These are phyloP conservation scores for Tetrapyrgos nigripes DNA, from an alignment of 1,284 basidiomycete genomes.

Conservation along the genomic window DNA sequence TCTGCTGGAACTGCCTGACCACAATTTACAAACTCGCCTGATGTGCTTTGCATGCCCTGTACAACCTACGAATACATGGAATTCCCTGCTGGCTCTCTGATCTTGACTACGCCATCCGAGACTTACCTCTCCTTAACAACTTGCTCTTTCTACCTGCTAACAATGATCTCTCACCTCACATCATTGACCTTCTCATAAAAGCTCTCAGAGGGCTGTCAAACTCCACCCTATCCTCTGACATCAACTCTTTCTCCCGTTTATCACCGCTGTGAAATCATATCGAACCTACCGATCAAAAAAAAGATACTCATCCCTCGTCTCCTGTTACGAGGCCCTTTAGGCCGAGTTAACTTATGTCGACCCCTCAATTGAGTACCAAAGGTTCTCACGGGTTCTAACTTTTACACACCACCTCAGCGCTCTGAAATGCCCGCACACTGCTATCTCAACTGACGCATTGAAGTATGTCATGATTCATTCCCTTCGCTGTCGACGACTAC, in stretches of 20 bases:
- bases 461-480: too few relatives aligned
- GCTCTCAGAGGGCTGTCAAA: neutral
- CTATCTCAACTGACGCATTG: too few relatives aligned
- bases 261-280: neutral
- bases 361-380: too few relatives aligned
- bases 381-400: too few relatives aligned
- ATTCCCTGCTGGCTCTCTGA: constrained; percentile 3
- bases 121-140: neutral
- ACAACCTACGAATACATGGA: neutral
- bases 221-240: neutral
- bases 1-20: too few relatives aligned
- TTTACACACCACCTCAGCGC: too few relatives aligned
- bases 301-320: neutral
- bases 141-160: neutral
- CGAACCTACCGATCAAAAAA: neutral
- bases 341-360: too few relatives aligned
- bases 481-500: too few relatives aligned
- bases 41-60: neutral
- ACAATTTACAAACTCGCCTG: neutral
- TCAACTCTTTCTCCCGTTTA: neutral
- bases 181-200: neutral
- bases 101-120: neutral
- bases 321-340: too few relatives aligned
- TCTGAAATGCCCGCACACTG: too few relatives aligned
- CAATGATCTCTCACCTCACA: neutral